Conservation (phyloP, 2,329 filamentous ascomycete genomes). For the Saccharata proteae region DNA sequence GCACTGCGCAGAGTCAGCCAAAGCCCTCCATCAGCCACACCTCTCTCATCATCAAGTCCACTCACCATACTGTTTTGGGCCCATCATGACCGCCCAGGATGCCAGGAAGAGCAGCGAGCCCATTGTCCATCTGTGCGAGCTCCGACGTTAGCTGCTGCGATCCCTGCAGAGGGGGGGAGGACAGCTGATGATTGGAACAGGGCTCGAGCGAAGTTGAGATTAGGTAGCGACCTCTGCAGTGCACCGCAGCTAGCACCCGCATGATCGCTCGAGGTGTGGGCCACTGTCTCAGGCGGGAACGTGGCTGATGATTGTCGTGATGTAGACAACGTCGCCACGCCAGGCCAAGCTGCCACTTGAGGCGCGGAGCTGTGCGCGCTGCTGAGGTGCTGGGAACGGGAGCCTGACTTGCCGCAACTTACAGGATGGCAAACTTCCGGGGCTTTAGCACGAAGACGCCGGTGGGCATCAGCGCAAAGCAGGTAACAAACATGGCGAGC, state of each 20-base stretch:
- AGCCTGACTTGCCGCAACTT: conserved; percentile 41
- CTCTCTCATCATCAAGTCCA: not conserved
- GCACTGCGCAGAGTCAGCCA: conserved; percentile 38
- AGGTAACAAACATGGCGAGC: conserved; percentile 82
- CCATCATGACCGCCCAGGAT: conserved; percentile 93
- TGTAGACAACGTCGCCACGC: conserved; percentile 8
- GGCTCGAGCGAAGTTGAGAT: conserved; percentile 16
- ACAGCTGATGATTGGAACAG: conserved; percentile 15
- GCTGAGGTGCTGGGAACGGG: too few species aligned
- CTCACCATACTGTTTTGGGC: conserved; percentile 62
- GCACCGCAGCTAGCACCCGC: conserved; percentile 26
- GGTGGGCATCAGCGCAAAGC: conserved; percentile 74
- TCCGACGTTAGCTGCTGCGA: conserved; percentile 9
- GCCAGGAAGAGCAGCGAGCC: conserved; percentile 81
- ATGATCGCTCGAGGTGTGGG: conserved; percentile 25
- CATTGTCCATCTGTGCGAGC: conserved; percentile 69
- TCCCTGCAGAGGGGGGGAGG: conserved; percentile 5
- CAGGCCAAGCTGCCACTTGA: too few species aligned
- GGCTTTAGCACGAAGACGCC: conserved; percentile 61
- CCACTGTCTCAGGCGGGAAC: conserved; percentile 15
- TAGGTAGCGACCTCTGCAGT: conserved; percentile 22
- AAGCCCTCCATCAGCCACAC: not conserved
- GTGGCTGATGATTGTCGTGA: conserved; percentile 24
- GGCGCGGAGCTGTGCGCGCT: too few species aligned
- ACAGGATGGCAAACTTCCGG: conserved; percentile 94